Base-by-base conservation (phyloP, 345 rosid genomes). In the Salix viminalis region DNA sequence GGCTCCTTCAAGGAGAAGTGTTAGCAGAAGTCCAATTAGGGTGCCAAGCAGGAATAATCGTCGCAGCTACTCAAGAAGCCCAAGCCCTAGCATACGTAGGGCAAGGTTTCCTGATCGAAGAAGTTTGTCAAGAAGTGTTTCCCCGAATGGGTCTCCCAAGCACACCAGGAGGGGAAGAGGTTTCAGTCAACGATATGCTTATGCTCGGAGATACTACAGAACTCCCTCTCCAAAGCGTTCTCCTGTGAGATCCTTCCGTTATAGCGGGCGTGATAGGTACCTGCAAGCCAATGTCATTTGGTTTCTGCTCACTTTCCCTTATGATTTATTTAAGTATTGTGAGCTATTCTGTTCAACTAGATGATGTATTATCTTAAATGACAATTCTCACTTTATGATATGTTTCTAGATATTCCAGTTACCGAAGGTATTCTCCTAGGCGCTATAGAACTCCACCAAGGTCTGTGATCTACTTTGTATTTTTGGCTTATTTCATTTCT, bases 81-180 rank as follows among this genome's bases (percentile, higher is more conserved):
- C 79, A 76, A 90, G 93, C 79, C 88, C 80, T 21, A 84, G 85
- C 77, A 60, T 76, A 16, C 87, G 89, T 12, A 82, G 88, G 81
- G 86, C 69, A 34, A 87, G 93, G 84, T 90, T 96, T 65, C 97
- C 97, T 70, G 88, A 39, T 50, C 90, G 90, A 71, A 85, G 93
- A 89, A 90, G 96, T 87, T 79, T 84, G 79, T 92, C 99, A 32
- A 91, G 93, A 84, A 95, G 99, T 46, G 86, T 76, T 79, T 90
- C 98, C 11, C 98, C 97, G 7, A 90, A 83, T 83, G 91, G 87
- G 46, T 92, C 92, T 15, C 92, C 91, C 5, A 92, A 88, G 84
- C 97, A 97, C 50, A 87, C 93, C 56, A 89, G 92, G 82, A 92
- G 99, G 80, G 99, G 99, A 5, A 87, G 99, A 41, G 99, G 99